These are phyloP conservation scores for Neoascochyta sp. DNA, from an alignment of 2,329 filamentous ascomycete genomes.

Conservation along the genomic window DNA sequence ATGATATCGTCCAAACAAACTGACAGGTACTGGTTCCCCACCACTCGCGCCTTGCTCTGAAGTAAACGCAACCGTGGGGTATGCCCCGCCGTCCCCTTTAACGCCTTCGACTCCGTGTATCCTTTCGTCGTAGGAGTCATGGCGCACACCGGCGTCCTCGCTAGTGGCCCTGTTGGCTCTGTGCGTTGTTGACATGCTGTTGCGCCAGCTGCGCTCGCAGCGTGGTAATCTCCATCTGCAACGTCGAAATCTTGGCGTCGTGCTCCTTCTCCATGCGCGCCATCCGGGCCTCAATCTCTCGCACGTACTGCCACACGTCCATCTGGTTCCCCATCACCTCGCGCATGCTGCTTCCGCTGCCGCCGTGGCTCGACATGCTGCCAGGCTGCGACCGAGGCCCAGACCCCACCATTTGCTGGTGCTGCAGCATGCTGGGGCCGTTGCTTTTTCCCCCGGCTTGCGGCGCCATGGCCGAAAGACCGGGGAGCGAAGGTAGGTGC, in stretches of 20 bases:
- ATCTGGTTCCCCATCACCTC: slow-evolving; percentile 60
- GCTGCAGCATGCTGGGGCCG: slow-evolving; percentile 42
- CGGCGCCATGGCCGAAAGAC: slow-evolving; percentile 37
- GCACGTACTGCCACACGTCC: slow-evolving; percentile 69
- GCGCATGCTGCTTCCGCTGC: slow-evolving; percentile 58
- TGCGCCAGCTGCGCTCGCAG: slow-evolving; percentile 38
- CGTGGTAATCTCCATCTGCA: slow-evolving; percentile 45
- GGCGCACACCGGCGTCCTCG: too few relatives aligned
- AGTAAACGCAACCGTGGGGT: too few relatives aligned
- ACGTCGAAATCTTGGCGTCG: slow-evolving; percentile 42
- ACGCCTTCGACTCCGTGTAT: too few relatives aligned
- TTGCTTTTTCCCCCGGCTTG: slow-evolving; percentile 28
- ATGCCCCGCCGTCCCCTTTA: too few relatives aligned
- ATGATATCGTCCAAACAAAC: too few relatives aligned
- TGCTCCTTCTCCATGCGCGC: slow-evolving; percentile 48
- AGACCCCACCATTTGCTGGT: slow-evolving; percentile 35
- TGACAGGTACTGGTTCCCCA: too few relatives aligned
- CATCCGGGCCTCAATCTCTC: slow-evolving; percentile 60
- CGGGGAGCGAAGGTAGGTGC: slow-evolving; percentile 44
- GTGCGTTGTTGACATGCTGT: slow-evolving; percentile 28
- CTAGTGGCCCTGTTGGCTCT: slow-evolving; percentile 17
- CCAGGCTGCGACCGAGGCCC: slow-evolving; percentile 48
- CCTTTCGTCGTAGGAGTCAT: too few relatives aligned
- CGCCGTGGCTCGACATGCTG: slow-evolving; percentile 53
- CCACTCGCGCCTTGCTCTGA: too few relatives aligned